Evolutionary conservation across 352 stramenopile genomes (phyloP), one percentile per base, ranked within the genome.

Genomic region (Phytophthora litchii): DNA sequence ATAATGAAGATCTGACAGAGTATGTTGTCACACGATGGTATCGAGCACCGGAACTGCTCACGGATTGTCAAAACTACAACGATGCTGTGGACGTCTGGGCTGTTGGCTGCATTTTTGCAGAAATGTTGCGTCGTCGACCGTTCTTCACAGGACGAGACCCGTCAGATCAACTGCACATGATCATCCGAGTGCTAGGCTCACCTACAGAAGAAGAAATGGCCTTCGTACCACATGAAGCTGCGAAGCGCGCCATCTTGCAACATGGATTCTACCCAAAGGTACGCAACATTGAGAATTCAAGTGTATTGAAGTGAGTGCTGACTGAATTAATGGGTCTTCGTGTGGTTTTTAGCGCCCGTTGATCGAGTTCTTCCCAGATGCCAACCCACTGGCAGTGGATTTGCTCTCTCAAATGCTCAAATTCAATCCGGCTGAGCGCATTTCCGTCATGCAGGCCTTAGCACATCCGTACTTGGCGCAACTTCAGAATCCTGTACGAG

Each of bases 31-130:
- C 94, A 29, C 78, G 94, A 7, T 98, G 94, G 93, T 98, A 95
- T 44, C 80, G 87, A 49, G 85, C 87, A 1, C 87, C 87, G 0
- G 87, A 96, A 57, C 55, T 95, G 34, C 64, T 95, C 56, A 98
- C 72, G 12, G 89, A 96, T 36, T 98, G 91, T 71, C 95, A 96
- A 55, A 92, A 99, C 66, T 99, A 99, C 78, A 96, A 94, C 34
- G 95, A 98, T 52, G 85, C 92, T 19, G 92, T 99, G 43, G 96
- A 99, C 70, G 90, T 98, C 44, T 99, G 95, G 95, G 90, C 86
- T 45, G 88, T 99, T 21, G 98, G 97, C 7, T 99, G 98, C 72
- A 99, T 99, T 73, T 99, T 99, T 70, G 98, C 95, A 23, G 98
- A 99, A 74, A 95, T 99, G 64, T 85, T 99, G 40, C 80, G 86